phyloP scores from a whole-genome alignment of 352 stramenopile species.

The Globisporangium carolinianum region DNA sequence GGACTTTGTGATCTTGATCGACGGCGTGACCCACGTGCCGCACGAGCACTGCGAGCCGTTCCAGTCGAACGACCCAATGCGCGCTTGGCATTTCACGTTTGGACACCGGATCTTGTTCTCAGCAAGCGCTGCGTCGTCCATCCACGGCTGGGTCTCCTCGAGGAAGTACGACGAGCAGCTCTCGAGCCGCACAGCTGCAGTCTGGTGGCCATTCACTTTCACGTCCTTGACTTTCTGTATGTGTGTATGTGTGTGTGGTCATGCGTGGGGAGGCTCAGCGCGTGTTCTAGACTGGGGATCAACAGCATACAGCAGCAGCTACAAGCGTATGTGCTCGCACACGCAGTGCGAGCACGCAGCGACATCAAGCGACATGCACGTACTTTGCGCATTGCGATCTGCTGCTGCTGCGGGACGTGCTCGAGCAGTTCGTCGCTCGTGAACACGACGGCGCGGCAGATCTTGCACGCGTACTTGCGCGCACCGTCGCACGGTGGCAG shows the following conservation, averaged over 20 bases:
- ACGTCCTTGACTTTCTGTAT: conserved; percentile 62
- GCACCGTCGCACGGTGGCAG: conserved; percentile 4
- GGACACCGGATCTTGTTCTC: conserved; percentile 75
- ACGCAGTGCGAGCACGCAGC: not conserved
- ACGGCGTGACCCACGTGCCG: conserved; percentile 77
- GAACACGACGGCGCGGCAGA: conserved; percentile 66
- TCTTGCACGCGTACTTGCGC: conserved; percentile 56
- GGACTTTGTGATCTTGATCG: conserved; percentile 80
- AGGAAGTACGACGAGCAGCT: conserved; percentile 71
- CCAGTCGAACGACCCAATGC: conserved; percentile 66
- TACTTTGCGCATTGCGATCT: conserved; percentile 56
- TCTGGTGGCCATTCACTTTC: conserved; percentile 32
- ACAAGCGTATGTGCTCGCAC: not conserved
- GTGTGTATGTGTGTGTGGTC: not conserved
- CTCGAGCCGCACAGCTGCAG: conserved; percentile 16
- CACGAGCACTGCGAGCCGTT: conserved; percentile 78
- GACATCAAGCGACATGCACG: not conserved
- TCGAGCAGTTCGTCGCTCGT: conserved; percentile 44
- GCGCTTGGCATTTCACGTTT: conserved; percentile 58
- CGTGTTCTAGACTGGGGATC: not conserved
- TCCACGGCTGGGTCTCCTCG: conserved; percentile 59
- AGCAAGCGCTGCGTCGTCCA: conserved; percentile 49
- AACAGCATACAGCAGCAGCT: not conserved
- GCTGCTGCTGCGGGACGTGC: conserved; percentile 56
- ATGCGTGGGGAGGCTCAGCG: not conserved